Conservation (phyloP, 331 rosid species). For the Pyrus hybrid region DNA sequence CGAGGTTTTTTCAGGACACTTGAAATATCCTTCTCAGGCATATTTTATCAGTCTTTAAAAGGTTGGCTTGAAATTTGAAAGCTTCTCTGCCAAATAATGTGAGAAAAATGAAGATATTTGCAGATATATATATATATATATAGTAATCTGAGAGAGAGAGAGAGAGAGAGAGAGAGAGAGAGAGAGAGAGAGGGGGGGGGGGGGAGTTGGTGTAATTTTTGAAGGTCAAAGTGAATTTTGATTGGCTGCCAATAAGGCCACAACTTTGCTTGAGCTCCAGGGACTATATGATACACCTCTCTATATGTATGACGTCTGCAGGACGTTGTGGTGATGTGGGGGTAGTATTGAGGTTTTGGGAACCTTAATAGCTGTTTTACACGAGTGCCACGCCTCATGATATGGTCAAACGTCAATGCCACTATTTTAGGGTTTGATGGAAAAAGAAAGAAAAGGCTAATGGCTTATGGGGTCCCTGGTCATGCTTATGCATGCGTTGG, state of each 20-base stretch:
- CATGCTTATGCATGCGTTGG: slow-evolving; percentile 4
- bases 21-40: slow-evolving; percentile 34
- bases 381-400: slow-evolving; percentile 13
- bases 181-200: background rate
- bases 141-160: slow-evolving; percentile 8
- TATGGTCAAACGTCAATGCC: background rate
- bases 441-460: background rate
- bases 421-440: background rate
- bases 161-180: too few species aligned
- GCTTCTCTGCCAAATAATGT: background rate
- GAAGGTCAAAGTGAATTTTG: slow-evolving; percentile 36
- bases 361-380: background rate
- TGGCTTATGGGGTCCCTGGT: slow-evolving; percentile 9
- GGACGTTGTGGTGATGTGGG: slow-evolving; percentile 38
- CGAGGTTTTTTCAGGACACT: slow-evolving; percentile 41
- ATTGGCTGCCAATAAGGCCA: slow-evolving; percentile 35
- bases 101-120: slow-evolving; percentile 15
- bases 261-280: slow-evolving; percentile 18
- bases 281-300: background rate
- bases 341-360: background rate
- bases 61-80: background rate
- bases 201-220: background rate
- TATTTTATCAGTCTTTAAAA: background rate
- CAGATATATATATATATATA: slow-evolving; percentile 44
- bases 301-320: slow-evolving; percentile 32